Base-by-base conservation (phyloP, 441 rosid species). In the Eruca vesicaria region DNA sequence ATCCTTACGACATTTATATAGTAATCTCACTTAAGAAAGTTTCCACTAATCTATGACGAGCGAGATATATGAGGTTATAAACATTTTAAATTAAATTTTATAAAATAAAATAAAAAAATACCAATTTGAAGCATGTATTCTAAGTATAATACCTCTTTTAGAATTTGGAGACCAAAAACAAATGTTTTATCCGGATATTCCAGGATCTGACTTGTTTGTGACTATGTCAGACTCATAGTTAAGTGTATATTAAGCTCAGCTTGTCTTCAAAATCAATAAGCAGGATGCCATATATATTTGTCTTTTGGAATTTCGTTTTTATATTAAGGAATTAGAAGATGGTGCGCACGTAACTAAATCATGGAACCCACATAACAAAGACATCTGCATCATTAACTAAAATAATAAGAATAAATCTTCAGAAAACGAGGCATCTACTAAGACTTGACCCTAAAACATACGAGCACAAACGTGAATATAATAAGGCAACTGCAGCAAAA, bases 401-500 rank as follows among this genome's bases (percentile, higher is more conserved):
- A 48, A 48, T 48, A 48, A 16, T 7, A 48, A 48, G 10, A 48
- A 16, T 21, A 48, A 48, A 11, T 48, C 55, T 6, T 45, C 52
- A 45, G 19, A 15, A 45, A 15, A 45, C 18, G 52, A 45, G 52
- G 52, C 52, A 45, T 9, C 52, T 19, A n/a, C 52, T 45, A 45
- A 45, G 52, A 45, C 45, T 38, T 38, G 45, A 38, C 1, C 45
- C 45, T 19, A n/a, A 45, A 45, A 45, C 9, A 45, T 6, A 45
- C 52, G 18, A 45, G 52, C 52, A 45, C 52, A 45, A 7, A 23
- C 92, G 84, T 94, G 3, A 88, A 79, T 81, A 74, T 92, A 79
- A 82, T 90, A 81, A 86, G 90, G 80, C 94, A 93, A 81, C 97
- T 95, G 58, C 96, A 91, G 84, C 97, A n/a, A n/a, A n/a, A 89